A percentile compares a stretch with the other conserved stretches of the same genome.
Conservation (phyloP, 2,329 filamentous ascomycete genomes). For the Cladosporium oxysporum region DNA sequence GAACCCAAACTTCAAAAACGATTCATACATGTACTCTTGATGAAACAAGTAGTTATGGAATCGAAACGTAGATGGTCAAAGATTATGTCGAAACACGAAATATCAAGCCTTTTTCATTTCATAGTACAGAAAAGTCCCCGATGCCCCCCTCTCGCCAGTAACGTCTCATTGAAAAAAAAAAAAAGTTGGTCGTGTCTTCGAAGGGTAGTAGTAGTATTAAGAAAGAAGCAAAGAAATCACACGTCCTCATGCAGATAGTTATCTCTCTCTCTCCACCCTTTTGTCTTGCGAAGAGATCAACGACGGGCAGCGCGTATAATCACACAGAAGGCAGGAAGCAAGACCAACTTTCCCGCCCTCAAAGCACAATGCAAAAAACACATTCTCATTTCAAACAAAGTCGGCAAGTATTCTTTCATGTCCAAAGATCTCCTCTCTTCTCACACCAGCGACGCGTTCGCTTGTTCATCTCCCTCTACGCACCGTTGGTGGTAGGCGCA, state of each 20-base stretch:
- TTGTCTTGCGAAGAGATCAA: background rate
- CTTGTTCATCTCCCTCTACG: background rate
- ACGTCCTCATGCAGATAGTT: background rate
- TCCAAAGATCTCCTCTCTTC: constrained; percentile 1
- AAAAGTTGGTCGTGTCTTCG: background rate
- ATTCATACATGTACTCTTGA: background rate
- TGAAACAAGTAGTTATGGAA: background rate
- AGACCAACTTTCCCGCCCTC: background rate
- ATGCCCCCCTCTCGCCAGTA: background rate
- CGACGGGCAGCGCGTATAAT: background rate
- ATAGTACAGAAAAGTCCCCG: constrained; percentile 2
- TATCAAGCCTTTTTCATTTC: background rate
- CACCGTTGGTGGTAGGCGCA: constrained; percentile 10
- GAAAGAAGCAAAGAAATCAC: background rate
- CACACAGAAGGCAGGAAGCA: background rate
- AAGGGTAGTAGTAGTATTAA: background rate
- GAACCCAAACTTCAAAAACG: background rate
- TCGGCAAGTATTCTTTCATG: background rate
- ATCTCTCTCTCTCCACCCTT: background rate
- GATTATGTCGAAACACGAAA: background rate
- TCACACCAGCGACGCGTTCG: background rate
- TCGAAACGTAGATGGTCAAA: background rate
- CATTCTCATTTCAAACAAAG: no score
- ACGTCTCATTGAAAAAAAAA: background rate
- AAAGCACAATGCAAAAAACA: no score